phyloP scores from a whole-genome alignment of 108 stramenopile genomes.

The Nitzschia putrida region DNA sequence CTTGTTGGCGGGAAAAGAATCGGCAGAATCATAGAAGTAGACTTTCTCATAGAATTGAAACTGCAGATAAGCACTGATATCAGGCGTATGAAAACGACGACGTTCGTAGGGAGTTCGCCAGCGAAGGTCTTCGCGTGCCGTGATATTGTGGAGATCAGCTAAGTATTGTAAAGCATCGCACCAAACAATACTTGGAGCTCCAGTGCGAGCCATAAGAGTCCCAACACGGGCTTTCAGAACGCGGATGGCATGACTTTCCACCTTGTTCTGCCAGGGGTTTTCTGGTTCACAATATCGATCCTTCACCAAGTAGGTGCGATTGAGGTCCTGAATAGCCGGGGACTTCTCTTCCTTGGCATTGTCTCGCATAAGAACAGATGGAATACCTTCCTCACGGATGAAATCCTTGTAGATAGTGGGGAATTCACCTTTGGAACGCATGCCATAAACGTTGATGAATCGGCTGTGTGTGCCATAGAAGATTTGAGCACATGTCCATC shows the following conservation, averaged over 20 bases:
- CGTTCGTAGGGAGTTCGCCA: not conserved
- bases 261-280: constrained; percentile 39
- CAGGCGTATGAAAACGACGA: constrained; percentile 10
- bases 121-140: not conserved
- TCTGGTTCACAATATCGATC: constrained; percentile 24
- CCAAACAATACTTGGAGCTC: constrained; percentile 31
- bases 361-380: constrained; percentile 6
- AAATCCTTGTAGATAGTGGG: constrained; percentile 22
- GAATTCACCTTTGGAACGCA: constrained; percentile 22
- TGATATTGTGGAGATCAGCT: constrained; percentile 19
- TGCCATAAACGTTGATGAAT: constrained; percentile 23
- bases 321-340: constrained; percentile 17
- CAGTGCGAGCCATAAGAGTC: constrained; percentile 28
- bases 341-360: constrained; percentile 3
- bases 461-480: constrained; percentile 7
- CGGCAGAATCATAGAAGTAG: constrained; percentile 13
- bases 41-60: constrained; percentile 33
- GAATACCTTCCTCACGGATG: constrained; percentile 34
- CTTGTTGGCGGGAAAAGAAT: constrained; percentile 11
- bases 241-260: constrained; percentile 26
- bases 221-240: constrained; percentile 10
- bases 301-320: too few species aligned
- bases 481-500: constrained; percentile 15
- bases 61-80: constrained; percentile 22
- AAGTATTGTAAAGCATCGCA: constrained; percentile 15